Evolutionary conservation across 495 filamentous ascomycete genomes (phyloP).

Genomic region (Penicillium roqueforti): DNA sequence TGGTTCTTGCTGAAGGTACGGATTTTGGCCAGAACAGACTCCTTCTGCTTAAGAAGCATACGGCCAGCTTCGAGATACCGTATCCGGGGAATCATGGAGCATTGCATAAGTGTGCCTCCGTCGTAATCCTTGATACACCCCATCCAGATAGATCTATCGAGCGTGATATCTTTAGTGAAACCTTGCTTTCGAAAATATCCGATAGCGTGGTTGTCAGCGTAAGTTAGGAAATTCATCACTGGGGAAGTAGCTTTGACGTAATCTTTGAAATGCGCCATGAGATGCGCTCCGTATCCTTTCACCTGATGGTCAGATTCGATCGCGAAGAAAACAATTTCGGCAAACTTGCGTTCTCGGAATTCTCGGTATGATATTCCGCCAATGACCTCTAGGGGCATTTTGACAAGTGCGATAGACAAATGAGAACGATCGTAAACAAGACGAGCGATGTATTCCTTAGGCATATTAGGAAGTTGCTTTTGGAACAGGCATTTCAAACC

Average conservation of each 20-base stretch:
- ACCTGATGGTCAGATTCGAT: constrained; percentile 98
- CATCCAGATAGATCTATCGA: constrained; percentile 94
- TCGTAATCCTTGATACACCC: constrained; percentile 99
- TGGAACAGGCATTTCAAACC: constrained; percentile 98
- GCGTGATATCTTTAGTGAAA: constrained; percentile 96
- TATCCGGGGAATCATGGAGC: constrained; percentile 90
- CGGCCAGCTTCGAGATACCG: constrained; percentile 91
- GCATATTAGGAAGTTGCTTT: constrained; percentile 98
- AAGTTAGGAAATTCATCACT: constrained; percentile 98
- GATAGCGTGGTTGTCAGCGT: constrained; percentile 98
- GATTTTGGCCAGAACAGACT: constrained; percentile 89
- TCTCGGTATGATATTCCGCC: constrained; percentile 62
- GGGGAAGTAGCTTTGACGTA: constrained; percentile 96
- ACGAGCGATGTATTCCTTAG: constrained; percentile 97
- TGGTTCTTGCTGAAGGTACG: constrained; percentile 84
- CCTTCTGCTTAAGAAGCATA: constrained; percentile 97
- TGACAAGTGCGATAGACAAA: constrained; percentile 93
- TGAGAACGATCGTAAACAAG: constrained; percentile 97
- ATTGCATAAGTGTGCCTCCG: constrained; percentile 98
- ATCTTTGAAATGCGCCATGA: constrained; percentile 98
- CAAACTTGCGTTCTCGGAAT: constrained; percentile 75
- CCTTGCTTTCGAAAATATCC: constrained; percentile 99
- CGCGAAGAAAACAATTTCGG: constrained; percentile 97
- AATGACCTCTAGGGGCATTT: constrained; percentile 90
- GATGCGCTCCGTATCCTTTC: constrained; percentile 94